These are phyloP conservation scores for Trichoderma sp. DNA, from an alignment of 2,329 filamentous ascomycete species.

Conservation along the genomic window DNA sequence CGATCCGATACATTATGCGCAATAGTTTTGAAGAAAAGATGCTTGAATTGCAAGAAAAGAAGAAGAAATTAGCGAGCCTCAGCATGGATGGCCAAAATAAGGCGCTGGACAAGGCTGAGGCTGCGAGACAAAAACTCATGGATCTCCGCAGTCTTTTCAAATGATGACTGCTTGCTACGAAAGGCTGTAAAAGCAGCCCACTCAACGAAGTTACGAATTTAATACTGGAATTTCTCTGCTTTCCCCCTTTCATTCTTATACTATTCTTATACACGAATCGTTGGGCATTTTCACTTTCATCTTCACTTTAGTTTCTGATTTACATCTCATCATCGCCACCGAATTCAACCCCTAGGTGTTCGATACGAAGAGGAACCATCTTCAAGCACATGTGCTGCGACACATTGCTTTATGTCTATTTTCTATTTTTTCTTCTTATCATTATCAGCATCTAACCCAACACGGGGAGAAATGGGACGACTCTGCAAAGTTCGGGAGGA, in stretches of 20 bases:
- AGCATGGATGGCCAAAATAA: slow-evolving; percentile 69
- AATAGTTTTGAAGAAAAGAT: slow-evolving; percentile 94
- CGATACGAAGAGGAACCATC: neutral
- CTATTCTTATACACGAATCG: neutral
- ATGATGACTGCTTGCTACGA: slow-evolving; percentile 28
- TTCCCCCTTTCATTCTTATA: neutral
- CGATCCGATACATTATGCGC: slow-evolving; percentile 84
- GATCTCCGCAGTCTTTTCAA: slow-evolving; percentile 59
- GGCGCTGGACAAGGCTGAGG: slow-evolving; percentile 49
- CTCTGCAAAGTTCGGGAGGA: neutral
- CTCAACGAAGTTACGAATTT: neutral
- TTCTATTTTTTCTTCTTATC: neutral
- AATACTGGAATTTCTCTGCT: neutral
- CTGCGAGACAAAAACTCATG: slow-evolving; percentile 60
- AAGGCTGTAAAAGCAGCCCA: neutral
- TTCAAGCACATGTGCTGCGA: neutral
- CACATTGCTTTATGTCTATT: neutral
- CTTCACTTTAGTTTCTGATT: neutral
- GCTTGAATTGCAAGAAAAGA: slow-evolving; percentile 83
- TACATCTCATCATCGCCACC: neutral
- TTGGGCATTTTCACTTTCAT: neutral
- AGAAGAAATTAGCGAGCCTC: slow-evolving; percentile 83
- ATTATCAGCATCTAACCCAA: neutral
- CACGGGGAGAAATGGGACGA: neutral
- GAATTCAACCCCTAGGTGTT: neutral